Evolutionary conservation across 2,329 filamentous ascomycete genomes (phyloP).

Genomic region (Cytospora mali): DNA sequence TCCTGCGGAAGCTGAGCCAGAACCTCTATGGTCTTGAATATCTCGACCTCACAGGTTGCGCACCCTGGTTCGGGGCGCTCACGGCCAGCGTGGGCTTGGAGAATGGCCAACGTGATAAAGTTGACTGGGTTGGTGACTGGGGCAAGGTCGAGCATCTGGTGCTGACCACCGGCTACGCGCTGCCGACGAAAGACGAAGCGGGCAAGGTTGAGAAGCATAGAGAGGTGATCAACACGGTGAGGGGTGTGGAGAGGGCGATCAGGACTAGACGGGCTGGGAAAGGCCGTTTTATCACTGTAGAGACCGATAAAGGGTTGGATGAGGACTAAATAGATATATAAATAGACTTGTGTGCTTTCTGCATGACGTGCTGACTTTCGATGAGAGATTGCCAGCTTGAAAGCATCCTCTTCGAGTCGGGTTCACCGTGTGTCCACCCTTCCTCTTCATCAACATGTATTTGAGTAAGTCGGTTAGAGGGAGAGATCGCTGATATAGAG

Average conservation of each 20-base stretch:
- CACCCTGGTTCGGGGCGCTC: constrained; percentile 56
- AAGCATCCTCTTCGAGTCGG: too few species aligned
- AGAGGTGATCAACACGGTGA: constrained; percentile 44
- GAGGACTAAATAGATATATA: background rate
- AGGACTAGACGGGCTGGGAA: constrained; percentile 48
- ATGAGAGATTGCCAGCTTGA: too few species aligned
- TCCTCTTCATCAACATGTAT: too few species aligned
- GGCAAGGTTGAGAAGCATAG: constrained; percentile 37
- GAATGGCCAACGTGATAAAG: constrained; percentile 45
- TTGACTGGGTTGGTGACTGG: constrained; percentile 60
- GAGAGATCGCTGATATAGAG: too few species aligned
- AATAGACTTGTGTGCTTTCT: background rate
- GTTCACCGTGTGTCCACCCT: too few species aligned
- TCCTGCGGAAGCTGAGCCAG: constrained; percentile 58
- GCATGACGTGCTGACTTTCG: too few species aligned
- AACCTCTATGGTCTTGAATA: constrained; percentile 61
- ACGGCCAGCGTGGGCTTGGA: constrained; percentile 33
- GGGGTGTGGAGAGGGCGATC: constrained; percentile 52
- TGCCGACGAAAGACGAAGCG: constrained; percentile 38
- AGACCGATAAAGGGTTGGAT: constrained; percentile 39
- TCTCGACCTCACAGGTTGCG: constrained; percentile 63
- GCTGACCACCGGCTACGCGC: constrained; percentile 47
- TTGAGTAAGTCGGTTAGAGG: too few species aligned
- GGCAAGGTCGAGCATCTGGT: constrained; percentile 52
- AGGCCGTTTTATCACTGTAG: constrained; percentile 53